Base-by-base conservation (phyloP, 306 rosid genomes). In the Cicer pinnatifidum region DNA sequence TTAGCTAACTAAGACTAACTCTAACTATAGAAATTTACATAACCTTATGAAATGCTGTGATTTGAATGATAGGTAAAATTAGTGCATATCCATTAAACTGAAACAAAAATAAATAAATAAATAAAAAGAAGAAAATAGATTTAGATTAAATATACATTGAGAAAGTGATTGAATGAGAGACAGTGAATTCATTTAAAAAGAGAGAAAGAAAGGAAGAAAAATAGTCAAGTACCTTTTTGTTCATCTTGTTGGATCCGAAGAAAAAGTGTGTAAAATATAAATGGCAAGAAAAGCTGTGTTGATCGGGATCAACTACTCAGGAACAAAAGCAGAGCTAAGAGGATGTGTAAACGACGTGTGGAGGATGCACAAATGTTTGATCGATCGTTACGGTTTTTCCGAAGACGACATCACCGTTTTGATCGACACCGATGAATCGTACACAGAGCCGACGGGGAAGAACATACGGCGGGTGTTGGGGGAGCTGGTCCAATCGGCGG, bases 261-360 rank as follows among this genome's bases (percentile, higher is more conserved):
- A 56, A 9, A 20, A 10, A 56, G n/a, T 20, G 1, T 58, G 9
- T 4, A 58, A 19, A 28, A 28, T 28, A 28, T 50, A 16, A 59
- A 86, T 94, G 98, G 87, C 72, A 79, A 91, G 78, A 88, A 94
- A 82, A 57, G 99, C 99, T 0, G 88, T 91, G 39, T 39, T 94
- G 86, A 94, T 94, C 10, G 99, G 99, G 20, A 84, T 89, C 84
- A 94, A 94, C 78, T 94, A 94, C 60, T 88, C 86, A 0, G 96
- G 95, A 46, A 94, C 99, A 0, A 91, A 91, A 85, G 99, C 99
- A 1, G 93, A 86, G 72, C 85, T 94, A 19, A 76, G 53, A 50
- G 99, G 99, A 1, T 94, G 99, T 81, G 67, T 91, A 52, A 94
- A 91, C 86, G 97, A 94, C 79, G 99, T 94, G 6, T 80, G 75